Evolutionary conservation across 345 rosid genomes (phyloP).

Genomic region (Gossypium ekmanianum): DNA sequence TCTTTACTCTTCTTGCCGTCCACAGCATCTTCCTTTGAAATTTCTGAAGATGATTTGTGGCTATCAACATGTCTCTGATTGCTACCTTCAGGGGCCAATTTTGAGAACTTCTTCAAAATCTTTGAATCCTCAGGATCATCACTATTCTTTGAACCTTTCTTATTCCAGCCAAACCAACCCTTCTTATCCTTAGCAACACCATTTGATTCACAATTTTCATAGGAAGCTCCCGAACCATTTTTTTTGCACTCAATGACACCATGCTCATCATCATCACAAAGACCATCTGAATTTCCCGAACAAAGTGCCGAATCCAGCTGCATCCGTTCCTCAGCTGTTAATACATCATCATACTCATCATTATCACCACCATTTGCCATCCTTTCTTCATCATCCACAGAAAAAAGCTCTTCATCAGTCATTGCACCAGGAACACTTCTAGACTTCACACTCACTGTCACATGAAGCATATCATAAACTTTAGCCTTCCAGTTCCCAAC

Average conservation of each 20-base stretch:
- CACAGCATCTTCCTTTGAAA: constrained; percentile 47
- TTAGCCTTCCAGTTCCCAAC: constrained; percentile 97
- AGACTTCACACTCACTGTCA: constrained; percentile 95
- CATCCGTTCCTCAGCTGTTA: constrained; percentile 86
- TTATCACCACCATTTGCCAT: constrained; percentile 51
- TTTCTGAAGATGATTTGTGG: constrained; percentile 57
- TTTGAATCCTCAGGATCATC: constrained; percentile 70
- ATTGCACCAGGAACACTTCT: constrained; percentile 98
- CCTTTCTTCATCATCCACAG: constrained; percentile 73
- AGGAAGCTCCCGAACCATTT: constrained; percentile 53
- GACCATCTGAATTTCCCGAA: constrained; percentile 59
- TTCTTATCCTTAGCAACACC: constrained; percentile 75
- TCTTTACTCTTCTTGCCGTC: constrained; percentile 76
- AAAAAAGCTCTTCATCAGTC: constrained; percentile 96
- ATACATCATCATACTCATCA: constrained; percentile 69
- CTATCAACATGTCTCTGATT: constrained; percentile 50
- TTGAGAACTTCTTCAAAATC: constrained; percentile 54
- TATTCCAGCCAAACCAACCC: constrained; percentile 94
- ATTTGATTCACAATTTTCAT: constrained; percentile 56
- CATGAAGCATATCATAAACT: constrained; percentile 95
- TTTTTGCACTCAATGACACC: constrained; percentile 46
- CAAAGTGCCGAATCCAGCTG: constrained; percentile 84
- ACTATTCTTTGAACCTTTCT: constrained; percentile 56
- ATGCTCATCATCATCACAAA: constrained; percentile 68
- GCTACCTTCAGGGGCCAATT: constrained; percentile 69